phyloP scores from a whole-genome alignment of 441 rosid genomes.

The Gossypium laxum region DNA sequence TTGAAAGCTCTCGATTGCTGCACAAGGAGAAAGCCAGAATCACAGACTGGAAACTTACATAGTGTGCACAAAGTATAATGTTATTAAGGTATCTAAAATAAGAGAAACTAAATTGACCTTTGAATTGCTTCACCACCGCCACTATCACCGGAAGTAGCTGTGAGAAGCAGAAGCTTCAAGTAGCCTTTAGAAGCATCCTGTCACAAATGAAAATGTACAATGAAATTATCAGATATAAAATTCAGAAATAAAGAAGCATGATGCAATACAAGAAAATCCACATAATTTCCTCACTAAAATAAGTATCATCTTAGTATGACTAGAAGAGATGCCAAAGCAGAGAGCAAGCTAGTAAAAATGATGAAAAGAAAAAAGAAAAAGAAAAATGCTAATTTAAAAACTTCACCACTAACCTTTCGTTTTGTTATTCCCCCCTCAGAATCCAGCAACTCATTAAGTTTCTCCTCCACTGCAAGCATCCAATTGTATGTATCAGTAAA shows the following conservation, averaged over 20 bases:
- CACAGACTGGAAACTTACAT: conserved; percentile 11
- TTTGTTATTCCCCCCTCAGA: conserved; percentile 85
- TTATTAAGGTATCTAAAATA: conserved; percentile 8
- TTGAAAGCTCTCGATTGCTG: conserved; percentile 97
- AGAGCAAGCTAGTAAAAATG: not conserved
- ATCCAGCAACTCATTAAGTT: conserved; percentile 91
- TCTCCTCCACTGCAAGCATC: conserved; percentile 73
- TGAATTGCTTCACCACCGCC: conserved; percentile 87
- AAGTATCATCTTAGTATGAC: not conserved
- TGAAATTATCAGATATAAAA: not conserved
- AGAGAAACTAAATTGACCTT: conserved; percentile 41
- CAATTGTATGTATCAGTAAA: conserved; percentile 14
- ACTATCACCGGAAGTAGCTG: conserved; percentile 78
- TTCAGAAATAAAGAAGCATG: not conserved
- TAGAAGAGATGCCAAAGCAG: not conserved
- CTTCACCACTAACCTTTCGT: conserved; percentile 58
- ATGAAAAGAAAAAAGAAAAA: not conserved
- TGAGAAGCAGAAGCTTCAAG: conserved; percentile 89
- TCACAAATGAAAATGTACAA: conserved; percentile 12
- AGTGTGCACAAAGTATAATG: conserved; percentile 1
- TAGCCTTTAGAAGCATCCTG: conserved; percentile 92
- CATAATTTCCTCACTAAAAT: conserved; percentile 1
- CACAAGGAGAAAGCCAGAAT: conserved; percentile 23
- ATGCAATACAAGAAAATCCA: not conserved
- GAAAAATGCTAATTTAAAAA: not conserved